Conservation (phyloP, 306 rosid genomes). For the Malus fusca region DNA sequence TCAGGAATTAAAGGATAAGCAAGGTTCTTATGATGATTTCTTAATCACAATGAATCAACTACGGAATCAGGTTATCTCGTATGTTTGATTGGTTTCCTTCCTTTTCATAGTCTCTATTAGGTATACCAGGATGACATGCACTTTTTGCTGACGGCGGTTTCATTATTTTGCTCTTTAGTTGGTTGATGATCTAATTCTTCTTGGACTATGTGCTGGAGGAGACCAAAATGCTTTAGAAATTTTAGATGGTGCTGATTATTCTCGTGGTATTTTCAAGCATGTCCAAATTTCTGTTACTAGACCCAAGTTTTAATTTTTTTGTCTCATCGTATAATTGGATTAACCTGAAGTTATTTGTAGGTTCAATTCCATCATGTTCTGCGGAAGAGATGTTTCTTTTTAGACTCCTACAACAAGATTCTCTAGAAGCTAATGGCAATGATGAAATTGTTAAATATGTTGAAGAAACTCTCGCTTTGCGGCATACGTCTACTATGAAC, state of each 20-base stretch:
- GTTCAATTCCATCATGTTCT: slow-evolving; percentile 61
- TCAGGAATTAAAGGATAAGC: slow-evolving; percentile 42
- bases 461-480: slow-evolving; percentile 63
- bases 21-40: slow-evolving; percentile 60
- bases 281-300: background rate
- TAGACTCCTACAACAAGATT: slow-evolving; percentile 66
- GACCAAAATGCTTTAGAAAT: slow-evolving; percentile 41
- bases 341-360: slow-evolving; percentile 42
- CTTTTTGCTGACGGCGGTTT: slow-evolving; percentile 9
- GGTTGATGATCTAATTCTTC: slow-evolving; percentile 74
- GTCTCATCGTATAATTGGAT: slow-evolving; percentile 5
- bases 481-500: slow-evolving; percentile 48
- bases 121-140: slow-evolving; percentile 7
- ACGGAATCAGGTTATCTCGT: slow-evolving; percentile 72
- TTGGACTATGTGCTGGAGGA: slow-evolving; percentile 67
- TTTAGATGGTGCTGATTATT: slow-evolving; percentile 33
- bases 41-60: slow-evolving; percentile 58
- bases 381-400: slow-evolving; percentile 80
- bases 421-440: slow-evolving; percentile 37
- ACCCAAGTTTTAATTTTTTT: background rate
- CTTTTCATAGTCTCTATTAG: background rate
- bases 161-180: slow-evolving; percentile 42
- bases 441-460: slow-evolving; percentile 37
- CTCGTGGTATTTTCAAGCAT: slow-evolving; percentile 39
- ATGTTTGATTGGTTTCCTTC: slow-evolving; percentile 10